Conservation (phyloP, 352 stramenopile genomes). For the Thraustochytrium striatum region DNA sequence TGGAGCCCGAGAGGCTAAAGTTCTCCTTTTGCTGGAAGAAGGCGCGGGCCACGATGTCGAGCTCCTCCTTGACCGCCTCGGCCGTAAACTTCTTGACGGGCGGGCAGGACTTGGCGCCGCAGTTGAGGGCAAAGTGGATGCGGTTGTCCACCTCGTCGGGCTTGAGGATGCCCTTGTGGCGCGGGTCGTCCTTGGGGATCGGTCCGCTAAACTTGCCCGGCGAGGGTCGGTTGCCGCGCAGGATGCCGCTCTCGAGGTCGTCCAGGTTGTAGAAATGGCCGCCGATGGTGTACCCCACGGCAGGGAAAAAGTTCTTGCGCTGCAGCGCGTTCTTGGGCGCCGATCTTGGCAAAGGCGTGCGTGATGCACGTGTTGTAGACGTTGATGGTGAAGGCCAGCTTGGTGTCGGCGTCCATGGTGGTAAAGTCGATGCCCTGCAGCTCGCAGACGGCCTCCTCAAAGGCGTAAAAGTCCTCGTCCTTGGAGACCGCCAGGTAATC, state of each 20-base stretch:
- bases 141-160: conserved; percentile 58
- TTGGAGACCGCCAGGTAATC: conserved; percentile 41
- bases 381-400: conserved; percentile 64
- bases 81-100: conserved; percentile 61
- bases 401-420: conserved; percentile 53
- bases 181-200: conserved; percentile 45
- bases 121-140: conserved; percentile 71
- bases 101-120: conserved; percentile 61
- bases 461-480: conserved; percentile 6
- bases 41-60: conserved; percentile 56
- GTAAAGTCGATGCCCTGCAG: conserved; percentile 30
- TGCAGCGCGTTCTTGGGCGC: conserved; percentile 18
- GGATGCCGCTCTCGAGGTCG: conserved; percentile 65
- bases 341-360: conserved; percentile 64
- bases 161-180: background rate
- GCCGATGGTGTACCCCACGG: conserved; percentile 58
- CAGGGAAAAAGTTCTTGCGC: conserved; percentile 36
- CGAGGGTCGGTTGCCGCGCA: conserved; percentile 58
- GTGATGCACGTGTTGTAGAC: conserved; percentile 69
- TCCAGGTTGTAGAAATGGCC: conserved; percentile 57
- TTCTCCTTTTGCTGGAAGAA: conserved; percentile 56
- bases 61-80: conserved; percentile 59
- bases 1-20: background rate
- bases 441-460: conserved; percentile 42
- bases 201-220: conserved; percentile 15